Conservation (phyloP, 2,329 filamentous ascomycete genomes). For the Sporothrix mexicana region DNA sequence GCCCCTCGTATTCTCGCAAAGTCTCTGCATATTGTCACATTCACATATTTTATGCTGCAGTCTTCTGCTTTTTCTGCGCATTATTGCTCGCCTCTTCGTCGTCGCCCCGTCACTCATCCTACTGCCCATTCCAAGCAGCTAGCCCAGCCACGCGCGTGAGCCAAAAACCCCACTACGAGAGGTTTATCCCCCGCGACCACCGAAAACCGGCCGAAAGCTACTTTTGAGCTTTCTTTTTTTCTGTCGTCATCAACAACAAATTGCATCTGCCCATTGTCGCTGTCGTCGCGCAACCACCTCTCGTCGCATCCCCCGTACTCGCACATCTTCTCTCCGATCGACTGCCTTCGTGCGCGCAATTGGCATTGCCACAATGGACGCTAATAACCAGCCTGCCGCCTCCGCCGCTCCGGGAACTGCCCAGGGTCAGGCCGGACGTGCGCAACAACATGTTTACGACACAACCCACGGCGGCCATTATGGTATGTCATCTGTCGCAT, state of each 20-base stretch:
- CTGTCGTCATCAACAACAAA: slow-evolving; percentile 15
- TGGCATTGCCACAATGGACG: slow-evolving; percentile 56
- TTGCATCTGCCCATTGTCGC: background rate
- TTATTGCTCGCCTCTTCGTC: slow-evolving; percentile 9
- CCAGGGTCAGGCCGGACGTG: slow-evolving; percentile 63
- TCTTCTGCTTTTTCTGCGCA: background rate
- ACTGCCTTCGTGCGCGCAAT: background rate
- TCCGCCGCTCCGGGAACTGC: slow-evolving; percentile 38
- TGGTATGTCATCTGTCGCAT: slow-evolving; percentile 58
- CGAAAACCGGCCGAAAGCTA: slow-evolving; percentile 31
- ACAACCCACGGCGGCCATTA: slow-evolving; percentile 77
- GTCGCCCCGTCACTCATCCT: slow-evolving; percentile 16
- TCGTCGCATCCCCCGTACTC: background rate
- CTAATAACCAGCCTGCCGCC: slow-evolving; percentile 56
- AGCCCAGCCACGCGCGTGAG: slow-evolving; percentile 27
- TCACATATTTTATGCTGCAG: background rate
- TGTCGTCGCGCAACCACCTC: background rate
- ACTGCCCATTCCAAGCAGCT: slow-evolving; percentile 18
- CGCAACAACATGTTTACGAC: slow-evolving; percentile 70
- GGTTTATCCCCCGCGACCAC: slow-evolving; percentile 27
- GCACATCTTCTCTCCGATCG: background rate
- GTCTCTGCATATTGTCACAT: background rate
- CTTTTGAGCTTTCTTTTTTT: slow-evolving; percentile 22
- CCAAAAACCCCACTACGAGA: slow-evolving; percentile 16
- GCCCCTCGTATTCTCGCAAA: background rate